Conservation (phyloP, 2,329 filamentous ascomycete genomes). For the Monilinia polystroma region DNA sequence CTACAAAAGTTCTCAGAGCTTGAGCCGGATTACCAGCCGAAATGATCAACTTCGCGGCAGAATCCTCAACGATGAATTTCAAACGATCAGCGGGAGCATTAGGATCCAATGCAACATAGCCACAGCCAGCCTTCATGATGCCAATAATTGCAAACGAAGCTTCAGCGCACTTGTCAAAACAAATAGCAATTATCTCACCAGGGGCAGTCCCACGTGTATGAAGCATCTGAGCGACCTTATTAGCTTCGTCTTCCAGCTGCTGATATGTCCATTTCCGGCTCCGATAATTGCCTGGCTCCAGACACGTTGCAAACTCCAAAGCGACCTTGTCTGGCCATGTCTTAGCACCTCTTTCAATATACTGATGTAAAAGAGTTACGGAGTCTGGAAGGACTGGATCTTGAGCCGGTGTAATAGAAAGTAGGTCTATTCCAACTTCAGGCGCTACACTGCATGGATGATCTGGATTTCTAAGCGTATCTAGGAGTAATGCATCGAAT, state of each 20-base stretch:
- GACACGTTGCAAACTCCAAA: conserved; percentile 69
- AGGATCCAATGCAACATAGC: conserved; percentile 44
- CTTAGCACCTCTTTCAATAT: conserved; percentile 66
- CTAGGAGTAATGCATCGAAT: conserved; percentile 64
- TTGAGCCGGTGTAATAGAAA: conserved; percentile 66
- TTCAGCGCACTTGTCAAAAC: conserved; percentile 43
- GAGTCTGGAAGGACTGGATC: conserved; percentile 54
- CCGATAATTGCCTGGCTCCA: conserved; percentile 48
- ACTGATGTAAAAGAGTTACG: conserved; percentile 67
- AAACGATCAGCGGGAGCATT: conserved; percentile 41
- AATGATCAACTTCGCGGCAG: conserved; percentile 62
- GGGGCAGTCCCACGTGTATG: conserved; percentile 47
- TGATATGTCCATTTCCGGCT: conserved; percentile 68
- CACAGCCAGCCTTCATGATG: conserved; percentile 42
- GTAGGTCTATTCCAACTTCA: conserved; percentile 44
- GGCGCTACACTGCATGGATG: conserved; percentile 36
- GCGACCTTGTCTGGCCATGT: conserved; percentile 60
- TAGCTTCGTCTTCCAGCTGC: conserved; percentile 69
- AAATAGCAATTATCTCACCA: conserved; percentile 49
- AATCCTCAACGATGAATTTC: conserved; percentile 54
- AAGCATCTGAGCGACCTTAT: conserved; percentile 69
- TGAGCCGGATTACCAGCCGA: conserved; percentile 50
- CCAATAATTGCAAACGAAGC: conserved; percentile 42
- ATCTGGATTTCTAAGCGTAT: conserved; percentile 54
- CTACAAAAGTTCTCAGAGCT: conserved; percentile 40